Evolutionary conservation across 2,329 filamentous ascomycete species (phyloP).

Genomic region (Verticillium klebahnii): DNA sequence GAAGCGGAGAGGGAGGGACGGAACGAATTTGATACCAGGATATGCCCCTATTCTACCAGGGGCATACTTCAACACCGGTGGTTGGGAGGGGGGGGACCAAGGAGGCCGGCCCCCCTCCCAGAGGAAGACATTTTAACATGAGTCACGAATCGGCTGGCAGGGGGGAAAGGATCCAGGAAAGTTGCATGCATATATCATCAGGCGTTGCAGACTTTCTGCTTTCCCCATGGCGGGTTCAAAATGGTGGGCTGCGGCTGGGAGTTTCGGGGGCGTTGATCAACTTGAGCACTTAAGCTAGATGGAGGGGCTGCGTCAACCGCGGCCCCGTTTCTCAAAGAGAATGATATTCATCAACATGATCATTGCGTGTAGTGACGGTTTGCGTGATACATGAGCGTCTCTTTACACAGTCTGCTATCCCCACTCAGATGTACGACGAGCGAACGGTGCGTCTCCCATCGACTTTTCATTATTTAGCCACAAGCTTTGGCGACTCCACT

Average conservation of each 20-base stretch:
- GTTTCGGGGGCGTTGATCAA: constrained; percentile 5
- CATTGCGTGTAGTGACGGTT: too few species aligned
- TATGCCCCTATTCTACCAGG: neutral
- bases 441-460: too few species aligned
- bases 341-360: neutral
- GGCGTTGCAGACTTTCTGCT: constrained; percentile 4
- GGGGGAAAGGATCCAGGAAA: neutral
- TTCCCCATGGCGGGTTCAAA: neutral
- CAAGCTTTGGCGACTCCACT: too few species aligned
- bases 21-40: neutral
- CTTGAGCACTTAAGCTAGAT: constrained; percentile 4
- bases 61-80: constrained; percentile 5
- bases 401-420: too few species aligned
- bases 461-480: too few species aligned
- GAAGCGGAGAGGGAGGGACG: neutral
- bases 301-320: constrained; percentile 1
- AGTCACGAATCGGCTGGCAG: constrained; percentile 3
- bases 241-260: neutral
- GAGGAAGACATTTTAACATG: constrained; percentile 7
- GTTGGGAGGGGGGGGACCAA: constrained; percentile 11
- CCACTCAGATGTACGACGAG: too few species aligned
- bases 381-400: too few species aligned
- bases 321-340: constrained; percentile 1
- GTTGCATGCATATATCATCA: constrained; percentile 3
- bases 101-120: neutral